Base-by-base conservation (phyloP, 2,329 filamentous ascomycete species). In the Sordariomycetes sp. region DNA sequence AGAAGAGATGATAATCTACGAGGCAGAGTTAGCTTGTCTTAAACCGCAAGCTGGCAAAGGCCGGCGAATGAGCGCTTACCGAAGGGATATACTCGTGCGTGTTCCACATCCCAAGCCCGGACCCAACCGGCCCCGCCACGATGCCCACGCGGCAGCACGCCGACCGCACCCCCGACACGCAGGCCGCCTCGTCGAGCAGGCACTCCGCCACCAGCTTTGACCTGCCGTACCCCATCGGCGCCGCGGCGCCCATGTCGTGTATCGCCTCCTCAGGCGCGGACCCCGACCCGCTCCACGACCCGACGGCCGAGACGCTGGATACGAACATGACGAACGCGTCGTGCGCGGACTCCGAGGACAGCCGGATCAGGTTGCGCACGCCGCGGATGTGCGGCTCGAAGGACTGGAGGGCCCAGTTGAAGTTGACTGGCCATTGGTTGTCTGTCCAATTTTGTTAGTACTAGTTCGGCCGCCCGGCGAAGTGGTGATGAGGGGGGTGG, bases 381-480 rank as follows among this genome's bases (percentile, higher is more conserved):
- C 76, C 74, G 2, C 73, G 69, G 48, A 83, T 73, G 61, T 81
- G 75, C 0, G 74, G 70, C 62, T 77, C 75, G 59, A 82, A 83
- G 0, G 73, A 77, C 25, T 72, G 67, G 7, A 81, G 60, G 0
- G 73, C 67, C 20, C 79, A 72, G 64, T 77, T 80, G 64, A 76
- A 79, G 65, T 80, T 79, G 67, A 83, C 80, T 0, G 66, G 66
- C 67, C 67, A 70, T 3, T 79, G 78, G 61, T 79, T 81, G 66
- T 83, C 79, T 57, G 80, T 74, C 20, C n/a, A n/a, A 81, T 67
- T n/a, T 18, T 72, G 71, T 56, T 79, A 76, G 0, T 71, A 71
- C 1, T 74, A 67, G 11, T 64, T 55, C 4, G 74, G 65, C 1
- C 79, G 64, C 1, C 70, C 63, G 48, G 69, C 50, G 66, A 73